Percentiles rank a stretch among this genome's conserved stretches.
phyloP scores from a whole-genome alignment of 2,329 filamentous ascomycete species.

The Trichoderma arundinaceum region DNA sequence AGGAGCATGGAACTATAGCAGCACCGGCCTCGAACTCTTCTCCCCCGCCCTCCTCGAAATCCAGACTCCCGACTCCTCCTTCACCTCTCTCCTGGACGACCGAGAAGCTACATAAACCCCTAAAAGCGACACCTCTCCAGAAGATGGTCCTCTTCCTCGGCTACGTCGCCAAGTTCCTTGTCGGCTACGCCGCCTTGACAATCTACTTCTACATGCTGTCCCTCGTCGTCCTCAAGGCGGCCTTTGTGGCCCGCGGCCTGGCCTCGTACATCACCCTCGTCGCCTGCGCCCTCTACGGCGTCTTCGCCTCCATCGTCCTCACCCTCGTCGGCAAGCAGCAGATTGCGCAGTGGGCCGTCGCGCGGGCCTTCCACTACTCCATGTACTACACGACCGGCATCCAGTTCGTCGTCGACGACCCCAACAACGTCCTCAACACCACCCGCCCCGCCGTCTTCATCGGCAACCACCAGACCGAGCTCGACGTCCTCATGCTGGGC shows the following conservation, averaged over 20 bases:
- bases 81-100: not conserved
- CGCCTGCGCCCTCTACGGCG: slow-evolving; percentile 72
- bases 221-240: slow-evolving; percentile 61
- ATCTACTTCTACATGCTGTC: slow-evolving; percentile 67
- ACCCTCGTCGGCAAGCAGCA: slow-evolving; percentile 73
- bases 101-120: not conserved
- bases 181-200: slow-evolving; percentile 58
- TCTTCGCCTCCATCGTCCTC: slow-evolving; percentile 73
- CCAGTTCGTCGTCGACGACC: slow-evolving; percentile 74
- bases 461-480: slow-evolving; percentile 94
- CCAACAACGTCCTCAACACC: slow-evolving; percentile 64
- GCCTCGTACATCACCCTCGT: slow-evolving; percentile 69
- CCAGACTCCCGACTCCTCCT: not conserved
- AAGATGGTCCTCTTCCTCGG: slow-evolving; percentile 47
- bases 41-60: slow-evolving; percentile 14
- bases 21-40: not conserved
- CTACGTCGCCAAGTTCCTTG: slow-evolving; percentile 54
- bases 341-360: slow-evolving; percentile 85
- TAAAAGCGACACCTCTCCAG: not conserved
- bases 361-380: slow-evolving; percentile 76
- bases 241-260: slow-evolving; percentile 72
- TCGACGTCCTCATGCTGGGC: slow-evolving; percentile 92
- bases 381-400: slow-evolving; percentile 80
- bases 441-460: slow-evolving; percentile 86
- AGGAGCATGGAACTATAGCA: slow-evolving; percentile 26